phyloP scores from a whole-genome alignment of 768 basidiomycete species.

The Tricholoma saponaceum region DNA sequence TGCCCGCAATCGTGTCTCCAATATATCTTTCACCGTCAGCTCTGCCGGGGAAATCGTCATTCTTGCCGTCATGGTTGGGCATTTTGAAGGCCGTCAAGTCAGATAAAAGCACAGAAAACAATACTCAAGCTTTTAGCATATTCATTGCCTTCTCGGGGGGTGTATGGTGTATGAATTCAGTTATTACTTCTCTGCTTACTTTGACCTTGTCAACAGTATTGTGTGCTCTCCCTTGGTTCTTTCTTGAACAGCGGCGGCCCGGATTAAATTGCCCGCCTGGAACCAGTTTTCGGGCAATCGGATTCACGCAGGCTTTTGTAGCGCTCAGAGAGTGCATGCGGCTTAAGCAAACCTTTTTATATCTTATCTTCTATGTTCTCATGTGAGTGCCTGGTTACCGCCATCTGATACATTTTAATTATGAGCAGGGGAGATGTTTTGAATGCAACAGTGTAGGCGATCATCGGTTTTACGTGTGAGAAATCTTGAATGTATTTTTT shows the following conservation, averaged over 20 bases:
- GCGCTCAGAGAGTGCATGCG: conserved; percentile 62
- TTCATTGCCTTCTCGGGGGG: conserved; percentile 78
- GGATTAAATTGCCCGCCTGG: conserved; percentile 57
- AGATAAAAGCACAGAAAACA: conserved; percentile 60
- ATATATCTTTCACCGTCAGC: conserved; percentile 67
- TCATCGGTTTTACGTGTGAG: neutral
- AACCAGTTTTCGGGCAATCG: conserved; percentile 55
- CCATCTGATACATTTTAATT: neutral
- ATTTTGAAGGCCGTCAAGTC: conserved; percentile 65
- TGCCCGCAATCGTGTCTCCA: conserved; percentile 68
- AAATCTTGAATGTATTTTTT: neutral
- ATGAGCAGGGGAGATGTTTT: conserved; percentile 64
- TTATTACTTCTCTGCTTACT: neutral
- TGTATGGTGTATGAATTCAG: conserved; percentile 55
- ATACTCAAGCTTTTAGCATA: conserved; percentile 71
- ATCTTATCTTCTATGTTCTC: conserved; percentile 72
- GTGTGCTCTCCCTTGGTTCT: conserved; percentile 72
- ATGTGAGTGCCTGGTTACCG: conserved; percentile 40
- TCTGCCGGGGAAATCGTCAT: conserved; percentile 70
- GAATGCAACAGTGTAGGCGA: conserved; percentile 65
- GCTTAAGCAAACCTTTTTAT: conserved; percentile 70
- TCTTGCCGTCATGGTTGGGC: conserved; percentile 69
- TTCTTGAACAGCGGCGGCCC: conserved; percentile 62
- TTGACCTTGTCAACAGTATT: conserved; percentile 35
- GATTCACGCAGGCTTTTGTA: conserved; percentile 62